phyloP scores from a whole-genome alignment of 2,329 filamentous ascomycete species.

The Phialocephala subalpina region DNA sequence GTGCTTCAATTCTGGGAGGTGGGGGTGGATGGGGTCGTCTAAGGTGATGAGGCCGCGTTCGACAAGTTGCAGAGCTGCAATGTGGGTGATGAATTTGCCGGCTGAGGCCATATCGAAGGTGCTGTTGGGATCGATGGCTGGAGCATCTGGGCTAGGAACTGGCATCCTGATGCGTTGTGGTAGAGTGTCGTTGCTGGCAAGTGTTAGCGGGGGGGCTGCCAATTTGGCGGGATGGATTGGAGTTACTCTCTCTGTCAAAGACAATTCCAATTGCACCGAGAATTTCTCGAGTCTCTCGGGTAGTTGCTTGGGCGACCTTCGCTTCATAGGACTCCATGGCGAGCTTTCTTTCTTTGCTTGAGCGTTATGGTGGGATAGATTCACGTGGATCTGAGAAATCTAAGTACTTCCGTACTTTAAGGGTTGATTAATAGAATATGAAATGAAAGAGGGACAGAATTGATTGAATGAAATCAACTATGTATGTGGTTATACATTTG shows the following conservation, averaged over 20 bases:
- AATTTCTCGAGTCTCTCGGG: not conserved
- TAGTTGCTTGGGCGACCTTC: not conserved
- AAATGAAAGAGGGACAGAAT: not conserved
- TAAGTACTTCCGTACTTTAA: not conserved
- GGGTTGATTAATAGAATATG: not conserved
- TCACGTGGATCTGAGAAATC: not conserved
- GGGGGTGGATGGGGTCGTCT: constrained; percentile 50
- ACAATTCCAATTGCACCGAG: not conserved
- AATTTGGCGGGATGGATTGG: not conserved
- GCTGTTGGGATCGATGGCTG: not conserved
- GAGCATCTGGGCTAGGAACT: not conserved
- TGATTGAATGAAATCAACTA: no score
- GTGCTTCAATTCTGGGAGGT: constrained; percentile 40
- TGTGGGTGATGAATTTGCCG: constrained; percentile 61
- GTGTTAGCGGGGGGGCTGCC: not conserved
- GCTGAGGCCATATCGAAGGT: constrained; percentile 56
- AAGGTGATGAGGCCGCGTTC: constrained; percentile 57
- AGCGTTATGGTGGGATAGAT: not conserved
- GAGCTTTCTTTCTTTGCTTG: not conserved
- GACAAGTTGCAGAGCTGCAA: constrained; percentile 65
- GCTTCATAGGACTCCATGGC: not conserved
- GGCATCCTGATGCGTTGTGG: constrained; percentile 6
- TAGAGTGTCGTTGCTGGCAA: constrained; percentile 1
- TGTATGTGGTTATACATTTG: not conserved
- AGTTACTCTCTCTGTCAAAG: not conserved